Evolutionary conservation across 208 protist species (phyloP).

Genomic region (Leishmania major): DNA sequence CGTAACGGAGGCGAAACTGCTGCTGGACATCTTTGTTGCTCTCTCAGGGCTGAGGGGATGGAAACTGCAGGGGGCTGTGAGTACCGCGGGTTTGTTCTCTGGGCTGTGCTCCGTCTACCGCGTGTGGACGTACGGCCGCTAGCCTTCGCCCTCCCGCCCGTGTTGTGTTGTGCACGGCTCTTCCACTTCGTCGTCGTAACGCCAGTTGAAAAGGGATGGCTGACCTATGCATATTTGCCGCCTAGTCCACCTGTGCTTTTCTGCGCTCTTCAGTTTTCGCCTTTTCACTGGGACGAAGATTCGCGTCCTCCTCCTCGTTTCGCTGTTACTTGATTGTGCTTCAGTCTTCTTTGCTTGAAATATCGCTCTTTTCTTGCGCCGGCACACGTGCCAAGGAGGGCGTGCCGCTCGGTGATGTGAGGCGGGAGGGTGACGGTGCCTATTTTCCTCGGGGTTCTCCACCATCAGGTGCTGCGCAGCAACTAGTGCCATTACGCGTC

Average conservation of each 20-base stretch:
- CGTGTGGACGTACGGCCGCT: slow-evolving; percentile 91
- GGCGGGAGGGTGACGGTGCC: neutral
- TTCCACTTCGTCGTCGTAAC: neutral
- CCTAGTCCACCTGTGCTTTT: too few species aligned
- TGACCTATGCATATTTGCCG: too few species aligned
- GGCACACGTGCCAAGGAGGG: neutral
- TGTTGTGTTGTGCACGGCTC: neutral
- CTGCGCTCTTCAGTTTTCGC: neutral
- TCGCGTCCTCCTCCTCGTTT: neutral
- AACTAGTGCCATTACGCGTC: neutral
- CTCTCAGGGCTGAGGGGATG: slow-evolving; percentile 59
- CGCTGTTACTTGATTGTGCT: neutral
- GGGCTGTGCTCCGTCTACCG: slow-evolving; percentile 89
- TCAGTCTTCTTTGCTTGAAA: neutral
- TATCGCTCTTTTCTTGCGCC: neutral
- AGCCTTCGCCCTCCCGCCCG: neutral
- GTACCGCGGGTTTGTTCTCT: slow-evolving; percentile 79
- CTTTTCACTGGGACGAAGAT: neutral
- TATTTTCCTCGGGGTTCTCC: neutral
- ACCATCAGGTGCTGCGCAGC: neutral
- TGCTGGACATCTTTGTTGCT: slow-evolving; percentile 90
- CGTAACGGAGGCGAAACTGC: slow-evolving; percentile 86
- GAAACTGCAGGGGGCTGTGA: slow-evolving; percentile 73
- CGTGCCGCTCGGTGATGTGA: neutral
- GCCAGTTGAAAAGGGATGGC: neutral